Conservation (phyloP, 768 basidiomycete genomes). For the Crassisporium funariophilum region DNA sequence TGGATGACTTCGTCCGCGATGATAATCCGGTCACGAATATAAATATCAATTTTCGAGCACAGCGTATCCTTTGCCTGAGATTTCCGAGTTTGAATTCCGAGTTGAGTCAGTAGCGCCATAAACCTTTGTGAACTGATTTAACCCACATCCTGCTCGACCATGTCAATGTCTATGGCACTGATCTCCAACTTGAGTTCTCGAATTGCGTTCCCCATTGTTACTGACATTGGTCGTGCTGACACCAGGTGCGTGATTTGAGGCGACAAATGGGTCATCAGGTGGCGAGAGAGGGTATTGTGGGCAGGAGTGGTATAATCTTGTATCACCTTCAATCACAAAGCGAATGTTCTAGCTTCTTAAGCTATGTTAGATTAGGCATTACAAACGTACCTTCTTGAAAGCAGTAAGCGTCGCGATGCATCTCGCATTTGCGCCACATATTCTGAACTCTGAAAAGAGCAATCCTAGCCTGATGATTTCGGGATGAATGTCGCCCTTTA, state of each 20-base stretch:
- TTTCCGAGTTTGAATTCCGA: no score
- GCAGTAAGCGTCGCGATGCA: constrained; percentile 91
- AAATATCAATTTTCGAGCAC: constrained; percentile 85
- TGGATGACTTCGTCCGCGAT: constrained; percentile 93
- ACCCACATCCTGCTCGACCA: constrained; percentile 90
- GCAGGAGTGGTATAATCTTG: constrained; percentile 87
- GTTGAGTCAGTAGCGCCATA: constrained; percentile 6
- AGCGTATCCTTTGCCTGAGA: constrained; percentile 90
- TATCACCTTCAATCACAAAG: constrained; percentile 63
- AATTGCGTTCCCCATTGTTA: constrained; percentile 94
- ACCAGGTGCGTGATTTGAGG: constrained; percentile 93
- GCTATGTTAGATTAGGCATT: constrained; percentile 5
- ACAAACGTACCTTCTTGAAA: constrained; percentile 79
- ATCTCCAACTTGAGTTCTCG: constrained; percentile 95
- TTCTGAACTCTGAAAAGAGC: constrained; percentile 89
- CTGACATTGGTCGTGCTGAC: constrained; percentile 85
- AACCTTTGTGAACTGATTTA: constrained; percentile 3
- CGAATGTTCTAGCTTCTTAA: constrained; percentile 10
- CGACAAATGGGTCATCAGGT: constrained; percentile 89
- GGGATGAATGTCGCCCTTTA: constrained; percentile 91
- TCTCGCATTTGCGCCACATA: constrained; percentile 93
- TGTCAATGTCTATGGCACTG: constrained; percentile 87
- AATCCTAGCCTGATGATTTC: constrained; percentile 83
- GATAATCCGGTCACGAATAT: constrained; percentile 92
- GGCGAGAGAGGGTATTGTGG: constrained; percentile 84